Evolutionary conservation across 1,284 basidiomycete species (phyloP).

Genomic region (Sparassis latifolia): DNA sequence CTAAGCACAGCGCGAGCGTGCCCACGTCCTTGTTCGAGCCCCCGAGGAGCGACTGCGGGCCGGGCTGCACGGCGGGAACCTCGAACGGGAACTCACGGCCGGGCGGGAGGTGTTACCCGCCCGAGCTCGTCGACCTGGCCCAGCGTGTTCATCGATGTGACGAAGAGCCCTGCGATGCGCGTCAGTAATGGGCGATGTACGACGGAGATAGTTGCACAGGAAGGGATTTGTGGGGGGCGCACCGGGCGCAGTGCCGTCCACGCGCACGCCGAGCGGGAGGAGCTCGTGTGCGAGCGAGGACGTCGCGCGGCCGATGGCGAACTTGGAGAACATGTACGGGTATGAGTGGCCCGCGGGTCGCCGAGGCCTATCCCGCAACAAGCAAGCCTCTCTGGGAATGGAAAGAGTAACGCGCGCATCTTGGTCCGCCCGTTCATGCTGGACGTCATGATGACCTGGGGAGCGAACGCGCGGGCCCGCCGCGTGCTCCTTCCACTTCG

Average conservation of each 20-base stretch:
- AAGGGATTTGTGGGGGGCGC: slow-evolving; percentile 1
- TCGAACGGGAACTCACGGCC: slow-evolving; percentile 3
- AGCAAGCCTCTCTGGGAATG: not conserved
- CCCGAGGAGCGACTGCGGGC: slow-evolving; percentile 15
- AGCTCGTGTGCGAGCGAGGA: slow-evolving; percentile 44
- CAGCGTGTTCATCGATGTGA: slow-evolving; percentile 30
- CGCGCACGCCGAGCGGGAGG: slow-evolving; percentile 45
- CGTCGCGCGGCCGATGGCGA: slow-evolving; percentile 44
- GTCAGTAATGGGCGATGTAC: not conserved
- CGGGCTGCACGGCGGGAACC: slow-evolving; percentile 14
- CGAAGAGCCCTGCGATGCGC: slow-evolving; percentile 22
- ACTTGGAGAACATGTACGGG: slow-evolving; percentile 46
- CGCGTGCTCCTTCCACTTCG: slow-evolving; percentile 34
- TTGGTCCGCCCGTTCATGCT: slow-evolving; percentile 53
- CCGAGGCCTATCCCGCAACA: slow-evolving; percentile 28
- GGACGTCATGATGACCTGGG: slow-evolving; percentile 46
- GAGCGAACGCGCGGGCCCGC: slow-evolving; percentile 30
- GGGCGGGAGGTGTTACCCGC: slow-evolving; percentile 24
- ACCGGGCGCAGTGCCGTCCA: slow-evolving; percentile 50
- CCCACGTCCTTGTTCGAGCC: slow-evolving; percentile 41
- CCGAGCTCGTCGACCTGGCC: slow-evolving; percentile 29
- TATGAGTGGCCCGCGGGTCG: slow-evolving; percentile 33
- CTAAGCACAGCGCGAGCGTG: slow-evolving; percentile 37
- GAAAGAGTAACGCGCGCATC: slow-evolving; percentile 14
- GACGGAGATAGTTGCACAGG: not conserved